Evolutionary conservation across 805 yeast genomes (phyloP).

Genomic region (Yamadazyma tumulicola): DNA sequence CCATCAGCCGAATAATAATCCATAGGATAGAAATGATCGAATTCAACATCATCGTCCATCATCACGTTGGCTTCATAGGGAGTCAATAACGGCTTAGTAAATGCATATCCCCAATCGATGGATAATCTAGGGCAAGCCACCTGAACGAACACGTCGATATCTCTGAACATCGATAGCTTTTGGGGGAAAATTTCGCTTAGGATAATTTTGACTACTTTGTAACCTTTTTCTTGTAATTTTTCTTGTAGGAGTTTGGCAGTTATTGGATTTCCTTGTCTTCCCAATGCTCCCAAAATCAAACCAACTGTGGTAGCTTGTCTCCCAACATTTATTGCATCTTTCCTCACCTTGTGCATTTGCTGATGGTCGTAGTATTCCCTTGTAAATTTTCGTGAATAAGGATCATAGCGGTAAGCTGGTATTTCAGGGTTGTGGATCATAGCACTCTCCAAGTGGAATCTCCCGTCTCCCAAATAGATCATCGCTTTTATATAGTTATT

Average conservation of each 20-base stretch:
- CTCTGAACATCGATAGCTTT: constrained; percentile 87
- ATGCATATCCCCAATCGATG: constrained; percentile 99
- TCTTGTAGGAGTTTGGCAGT: constrained; percentile 68
- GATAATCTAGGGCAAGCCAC: constrained; percentile 96
- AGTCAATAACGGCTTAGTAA: constrained; percentile 83
- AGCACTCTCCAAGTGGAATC: constrained; percentile 92
- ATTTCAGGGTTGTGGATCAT: constrained; percentile 96
- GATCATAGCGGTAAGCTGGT: constrained; percentile 93
- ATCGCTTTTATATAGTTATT: constrained; percentile 66
- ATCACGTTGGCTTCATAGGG: constrained; percentile 96
- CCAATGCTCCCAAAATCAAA: constrained; percentile 85
- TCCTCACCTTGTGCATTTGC: constrained; percentile 71
- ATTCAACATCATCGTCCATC: constrained; percentile 65
- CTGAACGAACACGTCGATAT: constrained; percentile 92
- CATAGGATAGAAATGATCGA: constrained; percentile 84
- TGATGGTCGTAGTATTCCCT: constrained; percentile 83
- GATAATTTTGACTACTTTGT: constrained; percentile 73
- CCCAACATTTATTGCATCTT: constrained; percentile 70
- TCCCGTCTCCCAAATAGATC: constrained; percentile 92
- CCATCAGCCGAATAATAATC: constrained; percentile 90
- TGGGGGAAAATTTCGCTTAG: constrained; percentile 92
- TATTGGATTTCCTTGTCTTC: constrained; percentile 87
- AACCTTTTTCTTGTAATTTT: constrained; percentile 51
- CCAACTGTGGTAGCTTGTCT: constrained; percentile 65
- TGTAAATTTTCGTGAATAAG: constrained; percentile 89